A percentile compares a stretch with the other conserved stretches of the same genome.
Evolutionary conservation across 1,139 yeast species (phyloP).

Genomic region (Casaregolazyma suthepensis): DNA sequence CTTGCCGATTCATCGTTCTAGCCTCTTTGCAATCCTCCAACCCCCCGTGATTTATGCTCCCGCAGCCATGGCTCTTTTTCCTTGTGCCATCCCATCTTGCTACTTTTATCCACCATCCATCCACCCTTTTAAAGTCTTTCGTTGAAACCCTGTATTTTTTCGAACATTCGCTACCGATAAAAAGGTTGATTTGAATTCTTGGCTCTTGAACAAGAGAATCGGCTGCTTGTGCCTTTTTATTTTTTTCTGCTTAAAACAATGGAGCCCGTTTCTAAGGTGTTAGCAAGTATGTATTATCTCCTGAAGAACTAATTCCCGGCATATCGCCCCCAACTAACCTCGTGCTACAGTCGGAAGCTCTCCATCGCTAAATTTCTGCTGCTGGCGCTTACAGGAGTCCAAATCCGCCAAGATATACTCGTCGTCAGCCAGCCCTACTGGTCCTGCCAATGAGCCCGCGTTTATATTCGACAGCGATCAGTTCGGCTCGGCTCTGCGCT

Average conservation of each 20-base stretch:
- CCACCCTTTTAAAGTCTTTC: constrained; percentile 1
- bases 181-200: too few species aligned
- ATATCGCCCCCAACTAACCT: neutral
- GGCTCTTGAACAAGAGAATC: neutral
- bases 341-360: constrained; percentile 1
- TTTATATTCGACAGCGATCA: constrained; percentile 18
- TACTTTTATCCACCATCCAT: constrained; percentile 1
- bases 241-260: neutral
- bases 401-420: neutral
- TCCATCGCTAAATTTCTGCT: neutral
- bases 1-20: too few species aligned
- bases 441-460: neutral
- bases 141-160: neutral
- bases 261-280: neutral
- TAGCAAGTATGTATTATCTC: neutral
- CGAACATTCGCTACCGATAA: neutral
- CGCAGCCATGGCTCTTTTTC: neutral
- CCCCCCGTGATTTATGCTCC: neutral
- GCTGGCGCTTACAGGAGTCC: constrained; percentile 7
- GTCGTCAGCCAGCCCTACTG: neutral
- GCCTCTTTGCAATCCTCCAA: neutral
- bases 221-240: neutral
- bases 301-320: neutral
- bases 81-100: neutral
- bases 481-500: constrained; percentile 22